Percentiles rank a stretch among this genome's conserved stretches.
Conservation (phyloP, 306 rosid species). For the Cucurbita ficifolia region DNA sequence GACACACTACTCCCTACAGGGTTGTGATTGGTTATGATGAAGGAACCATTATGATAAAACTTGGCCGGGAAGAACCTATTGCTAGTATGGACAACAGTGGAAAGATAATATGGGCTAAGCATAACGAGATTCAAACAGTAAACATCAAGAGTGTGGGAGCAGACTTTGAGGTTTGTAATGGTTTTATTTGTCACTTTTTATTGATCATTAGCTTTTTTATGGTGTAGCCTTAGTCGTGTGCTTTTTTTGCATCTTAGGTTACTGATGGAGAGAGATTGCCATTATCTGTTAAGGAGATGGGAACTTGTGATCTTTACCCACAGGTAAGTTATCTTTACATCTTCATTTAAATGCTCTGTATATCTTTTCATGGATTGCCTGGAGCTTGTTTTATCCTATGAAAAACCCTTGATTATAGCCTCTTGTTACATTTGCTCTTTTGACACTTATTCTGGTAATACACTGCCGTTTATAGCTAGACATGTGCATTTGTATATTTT, state of each 20-base stretch:
- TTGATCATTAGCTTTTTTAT: not conserved
- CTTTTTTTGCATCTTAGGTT: constrained; percentile 36
- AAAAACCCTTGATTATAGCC: not conserved
- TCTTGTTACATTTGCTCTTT: not conserved
- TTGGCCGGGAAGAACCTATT: constrained; percentile 96
- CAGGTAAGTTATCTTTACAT: constrained; percentile 37
- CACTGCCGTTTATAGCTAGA: not conserved
- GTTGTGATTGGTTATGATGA: constrained; percentile 98
- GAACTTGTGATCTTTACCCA: constrained; percentile 97
- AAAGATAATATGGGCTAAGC: constrained; percentile 96
- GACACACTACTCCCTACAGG: constrained; percentile 22
- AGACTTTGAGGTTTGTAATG: constrained; percentile 60
- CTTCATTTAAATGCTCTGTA: constrained; percentile 11
- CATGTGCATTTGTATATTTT: not conserved
- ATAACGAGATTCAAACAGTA: constrained; percentile 93
- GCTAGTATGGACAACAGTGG: constrained; percentile 99
- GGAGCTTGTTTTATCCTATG: not conserved
- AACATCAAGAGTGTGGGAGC: constrained; percentile 93
- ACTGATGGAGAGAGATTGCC: constrained; percentile 97
- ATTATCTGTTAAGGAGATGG: constrained; percentile 91
- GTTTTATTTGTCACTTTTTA: not conserved
- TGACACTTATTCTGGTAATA: not conserved
- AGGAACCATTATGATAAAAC: constrained; percentile 98
- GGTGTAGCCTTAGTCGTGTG: not conserved
- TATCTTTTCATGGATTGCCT: not conserved